These are phyloP conservation scores for Nicotiana sylvestris DNA, from an alignment of 257 asterid species.

Conservation along the genomic window DNA sequence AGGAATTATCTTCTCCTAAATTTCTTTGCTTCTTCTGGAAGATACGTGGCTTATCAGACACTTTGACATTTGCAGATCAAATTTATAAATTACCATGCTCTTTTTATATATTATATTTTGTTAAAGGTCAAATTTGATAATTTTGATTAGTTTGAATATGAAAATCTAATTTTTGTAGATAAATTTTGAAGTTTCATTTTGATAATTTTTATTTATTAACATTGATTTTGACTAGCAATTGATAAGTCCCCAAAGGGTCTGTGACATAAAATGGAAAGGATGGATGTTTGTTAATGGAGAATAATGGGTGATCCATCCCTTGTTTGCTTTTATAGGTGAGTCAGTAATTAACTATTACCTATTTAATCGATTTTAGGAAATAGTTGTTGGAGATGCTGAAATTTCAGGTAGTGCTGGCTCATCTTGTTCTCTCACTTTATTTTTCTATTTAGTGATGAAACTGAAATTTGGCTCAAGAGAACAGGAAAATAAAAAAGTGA, in stretches of 20 bases:
- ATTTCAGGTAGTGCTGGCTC: conserved; percentile 2
- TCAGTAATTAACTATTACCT: not conserved
- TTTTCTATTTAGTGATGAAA: not conserved
- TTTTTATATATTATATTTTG: not conserved
- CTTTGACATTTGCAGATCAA: not conserved
- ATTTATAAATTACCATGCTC: not conserved
- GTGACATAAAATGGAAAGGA: not conserved
- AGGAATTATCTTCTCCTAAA: too few relatives aligned
- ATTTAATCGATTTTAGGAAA: not conserved
- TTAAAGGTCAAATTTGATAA: not conserved
- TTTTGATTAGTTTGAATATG: not conserved
- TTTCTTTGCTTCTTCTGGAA: too few relatives aligned
- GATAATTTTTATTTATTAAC: not conserved
- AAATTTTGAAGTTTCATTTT: not conserved
- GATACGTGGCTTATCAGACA: not conserved
- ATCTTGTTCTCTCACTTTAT: not conserved
- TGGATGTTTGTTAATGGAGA: not conserved
- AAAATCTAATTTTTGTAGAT: not conserved
- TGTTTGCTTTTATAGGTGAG: not conserved
- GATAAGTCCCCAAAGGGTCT: not conserved
- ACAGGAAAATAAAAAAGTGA: not conserved
- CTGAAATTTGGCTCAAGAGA: not conserved
- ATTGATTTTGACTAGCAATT: not conserved
- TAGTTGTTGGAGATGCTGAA: not conserved
- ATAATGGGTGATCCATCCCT: not conserved